Evolutionary conservation across 2,329 filamentous ascomycete genomes (phyloP).

Genomic region (Claviceps maximensis): DNA sequence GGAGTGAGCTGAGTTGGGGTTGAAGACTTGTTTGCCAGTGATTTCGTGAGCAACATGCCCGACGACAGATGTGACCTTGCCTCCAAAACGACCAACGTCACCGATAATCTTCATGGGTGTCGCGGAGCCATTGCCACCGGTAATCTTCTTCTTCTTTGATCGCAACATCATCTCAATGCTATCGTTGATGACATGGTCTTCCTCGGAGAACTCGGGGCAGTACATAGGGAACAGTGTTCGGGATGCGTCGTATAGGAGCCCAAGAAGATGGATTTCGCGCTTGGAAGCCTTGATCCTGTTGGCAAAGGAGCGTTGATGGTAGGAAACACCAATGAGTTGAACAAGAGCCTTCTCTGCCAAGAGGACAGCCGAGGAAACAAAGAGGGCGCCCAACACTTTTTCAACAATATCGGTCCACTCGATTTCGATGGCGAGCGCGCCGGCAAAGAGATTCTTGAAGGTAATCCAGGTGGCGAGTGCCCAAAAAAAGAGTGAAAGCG

Average conservation of each 20-base stretch:
- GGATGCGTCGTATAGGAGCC: conserved; percentile 81
- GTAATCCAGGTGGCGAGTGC: conserved; percentile 48
- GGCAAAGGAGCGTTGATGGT: conserved; percentile 74
- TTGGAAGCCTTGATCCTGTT: conserved; percentile 81
- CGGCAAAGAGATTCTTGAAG: conserved; percentile 41
- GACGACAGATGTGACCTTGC: conserved; percentile 86
- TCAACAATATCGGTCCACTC: conserved; percentile 46
- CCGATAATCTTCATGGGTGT: conserved; percentile 71
- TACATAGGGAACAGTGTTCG: conserved; percentile 82
- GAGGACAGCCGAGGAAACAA: conserved; percentile 57
- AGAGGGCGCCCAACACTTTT: conserved; percentile 51
- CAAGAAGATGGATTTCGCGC: conserved; percentile 66
- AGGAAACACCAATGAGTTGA: conserved; percentile 73
- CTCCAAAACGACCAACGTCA: conserved; percentile 68
- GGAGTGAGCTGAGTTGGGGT: conserved; percentile 79
- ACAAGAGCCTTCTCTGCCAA: conserved; percentile 68
- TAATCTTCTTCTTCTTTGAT: conserved; percentile 32
- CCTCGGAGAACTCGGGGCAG: conserved; percentile 77
- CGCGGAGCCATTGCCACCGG: conserved; percentile 41
- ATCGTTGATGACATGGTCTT: conserved; percentile 86
- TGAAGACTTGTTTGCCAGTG: conserved; percentile 90
- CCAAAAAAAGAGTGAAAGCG: conserved; percentile 58
- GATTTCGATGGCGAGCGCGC: conserved; percentile 20
- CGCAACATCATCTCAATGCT: conserved; percentile 57
- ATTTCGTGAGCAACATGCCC: conserved; percentile 91